Base-by-base conservation (phyloP, 129 eudicot species). In the Flaveria ramosissima region DNA sequence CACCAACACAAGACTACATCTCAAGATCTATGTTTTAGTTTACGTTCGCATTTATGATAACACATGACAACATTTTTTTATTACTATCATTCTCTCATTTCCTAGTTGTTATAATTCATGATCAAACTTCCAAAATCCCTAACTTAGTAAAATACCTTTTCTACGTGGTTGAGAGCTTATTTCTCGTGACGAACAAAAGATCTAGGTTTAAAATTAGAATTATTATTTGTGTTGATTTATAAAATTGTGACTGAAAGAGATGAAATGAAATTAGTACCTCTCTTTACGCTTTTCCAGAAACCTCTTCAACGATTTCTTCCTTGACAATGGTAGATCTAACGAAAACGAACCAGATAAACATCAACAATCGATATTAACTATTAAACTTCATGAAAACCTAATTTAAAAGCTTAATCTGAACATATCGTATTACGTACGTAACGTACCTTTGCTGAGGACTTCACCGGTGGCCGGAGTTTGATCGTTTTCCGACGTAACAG, bases 201-300 rank as follows among this genome's bases (percentile, higher is more conserved):
- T 30, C 36, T 4, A 30, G 36, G 36, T 30, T 30, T 30, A 30
- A 30, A 30, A 30, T 3, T 30, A 7, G 20, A 64, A 32, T 50
- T 15, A 36, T 36, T 4, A 36, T 1, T 36, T 36, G 8, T 36
- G 41, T 36, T 36, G 6, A 36, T 23, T 6, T 5, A 6, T 4
- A 36, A 36, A 36, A 9, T 64, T 2, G 13, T 16, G n/a, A 64
- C 30, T 14, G 8, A 4, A n/a, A n/a, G 26, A 66, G 10, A 23
- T 63, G 16, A 43, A 46, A 46, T n/a, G 47, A 24, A 46, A 47
- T 14, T 1, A 32, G 1, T 27, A 30, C 96, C 96, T 90, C 74
- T 87, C 92, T 68, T 85, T 87, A 73, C 96, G 88, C 81, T 90
- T 90, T 83, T 85, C 85, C 78, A 90, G 26, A 72, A 90, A 90